phyloP scores from a whole-genome alignment of 169 alveolate genomes.

The Cryptosporidium canis region DNA sequence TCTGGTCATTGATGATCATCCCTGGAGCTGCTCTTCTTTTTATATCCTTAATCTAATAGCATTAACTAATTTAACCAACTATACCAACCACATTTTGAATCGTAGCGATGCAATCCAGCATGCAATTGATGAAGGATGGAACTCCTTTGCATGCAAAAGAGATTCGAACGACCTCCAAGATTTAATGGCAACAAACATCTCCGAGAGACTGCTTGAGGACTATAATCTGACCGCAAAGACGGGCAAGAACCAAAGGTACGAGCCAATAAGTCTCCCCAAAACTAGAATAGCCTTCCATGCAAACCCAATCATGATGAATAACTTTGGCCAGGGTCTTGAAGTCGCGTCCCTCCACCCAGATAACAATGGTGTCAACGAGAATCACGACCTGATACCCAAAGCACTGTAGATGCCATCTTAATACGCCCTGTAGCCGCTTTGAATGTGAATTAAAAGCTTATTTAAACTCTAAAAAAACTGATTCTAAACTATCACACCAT shows the following conservation, averaged over 20 bases:
- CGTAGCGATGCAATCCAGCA: conserved; percentile 13
- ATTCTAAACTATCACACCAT: too few species aligned
- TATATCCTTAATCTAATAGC: neutral
- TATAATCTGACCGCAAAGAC: neutral
- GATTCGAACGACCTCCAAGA: neutral
- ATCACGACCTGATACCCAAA: too few species aligned
- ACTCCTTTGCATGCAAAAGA: conserved; percentile 18
- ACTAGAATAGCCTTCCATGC: conserved; percentile 68
- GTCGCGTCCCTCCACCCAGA: neutral
- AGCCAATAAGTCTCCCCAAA: conserved; percentile 22
- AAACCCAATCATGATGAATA: conserved; percentile 7
- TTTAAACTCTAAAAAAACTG: too few species aligned
- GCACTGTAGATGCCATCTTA: too few species aligned
- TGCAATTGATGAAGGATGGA: conserved; percentile 56
- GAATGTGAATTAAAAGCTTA: too few species aligned
- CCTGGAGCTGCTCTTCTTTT: neutral
- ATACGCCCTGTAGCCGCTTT: too few species aligned
- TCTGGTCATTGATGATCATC: too few species aligned
- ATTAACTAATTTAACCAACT: neutral
- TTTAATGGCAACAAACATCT: conserved; percentile 19
- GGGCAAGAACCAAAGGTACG: neutral
- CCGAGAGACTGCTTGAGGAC: conserved; percentile 9
- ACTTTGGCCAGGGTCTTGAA: neutral
- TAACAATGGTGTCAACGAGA: neutral
- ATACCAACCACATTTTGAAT: neutral